Evolutionary conservation across 139 green algal genomes (phyloP), one percentile per base, ranked within the genome.

Genomic region (Chlamydomonas schloesseri): DNA sequence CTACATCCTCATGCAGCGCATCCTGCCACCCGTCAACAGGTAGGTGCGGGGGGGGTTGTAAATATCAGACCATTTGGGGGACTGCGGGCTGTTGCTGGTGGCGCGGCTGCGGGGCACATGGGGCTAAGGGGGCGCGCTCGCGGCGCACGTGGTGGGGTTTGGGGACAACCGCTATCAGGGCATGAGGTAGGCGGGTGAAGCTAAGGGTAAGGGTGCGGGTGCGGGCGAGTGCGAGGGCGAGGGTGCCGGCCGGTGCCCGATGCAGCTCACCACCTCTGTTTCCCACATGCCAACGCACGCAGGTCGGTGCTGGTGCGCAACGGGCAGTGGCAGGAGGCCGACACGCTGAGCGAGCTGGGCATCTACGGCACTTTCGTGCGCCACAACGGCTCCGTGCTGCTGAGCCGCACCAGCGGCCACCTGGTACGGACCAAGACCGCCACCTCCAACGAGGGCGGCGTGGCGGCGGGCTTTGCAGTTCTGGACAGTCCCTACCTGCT

Each of bases 1-100:
- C 31, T 99, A 96, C 90, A 98, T 99, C 76, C 91, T 99, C 28
- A 99, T 99, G 98, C 95, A 99, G 91, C 91, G 96, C 57, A 99
- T 99, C 84, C 80, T 93, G 73, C 97, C 97, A 55, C 96, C 96
- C 2, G 28, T 37, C 10, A 84, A 57, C 67, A 77, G 47, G 67
- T 85, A 34, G 18, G 31, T 29, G 31, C 14, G 69, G 4, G 69
- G 31, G 69, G n/a, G n/a, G 68, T 21, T 42, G 68, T 23, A 29
- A 13, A 29, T 23, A 14, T 33, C 14, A 13, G 23, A 31, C 17
- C 8, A 8, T 68, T 68, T 31, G 20, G 60, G 60, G 14, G 53
- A 17, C 14, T 17, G 53, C 14, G 68, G 10, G 24, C n/a, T 73
- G 46, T 78, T n/a, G n/a, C n/a, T n/a, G n/a, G n/a, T n/a, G n/a